Percentiles rank a stretch among this genome's conserved stretches.
These are phyloP conservation scores for Aspergillus fijiensis DNA, from an alignment of 2,329 filamentous ascomycete species.

Conservation along the genomic window DNA sequence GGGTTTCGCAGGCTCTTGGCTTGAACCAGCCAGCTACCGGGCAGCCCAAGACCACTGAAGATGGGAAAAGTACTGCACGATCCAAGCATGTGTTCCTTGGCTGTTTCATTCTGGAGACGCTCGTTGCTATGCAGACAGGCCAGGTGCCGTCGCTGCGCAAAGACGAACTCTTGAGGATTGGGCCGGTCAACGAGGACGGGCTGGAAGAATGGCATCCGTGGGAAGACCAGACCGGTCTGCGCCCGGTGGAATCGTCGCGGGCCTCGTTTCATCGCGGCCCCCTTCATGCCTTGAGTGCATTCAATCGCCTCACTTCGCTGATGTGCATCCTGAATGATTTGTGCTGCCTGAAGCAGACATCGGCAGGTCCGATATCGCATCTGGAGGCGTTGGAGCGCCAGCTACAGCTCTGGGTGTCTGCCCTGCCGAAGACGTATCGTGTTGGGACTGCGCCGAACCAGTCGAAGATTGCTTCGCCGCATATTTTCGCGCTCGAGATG, in stretches of 20 bases:
- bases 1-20: conserved; percentile 41
- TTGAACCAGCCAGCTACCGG: conserved; percentile 48
- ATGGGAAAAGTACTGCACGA: conserved; percentile 35
- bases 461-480: conserved; percentile 28
- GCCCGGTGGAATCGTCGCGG: conserved; percentile 25
- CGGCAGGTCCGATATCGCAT: conserved; percentile 24
- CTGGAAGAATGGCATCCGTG: conserved; percentile 75
- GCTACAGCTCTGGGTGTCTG: conserved; percentile 33
- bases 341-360: conserved; percentile 28
- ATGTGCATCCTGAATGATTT: conserved; percentile 36
- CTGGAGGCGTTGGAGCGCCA: conserved; percentile 33
- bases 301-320: conserved; percentile 51
- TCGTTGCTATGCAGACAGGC: conserved; percentile 50
- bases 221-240: conserved; percentile 51
- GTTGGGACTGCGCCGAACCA: conserved; percentile 29
- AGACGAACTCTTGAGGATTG: conserved; percentile 49
- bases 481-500: conserved; percentile 37
- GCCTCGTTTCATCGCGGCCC: conserved; percentile 38
- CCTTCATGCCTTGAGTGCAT: conserved; percentile 52
- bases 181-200: conserved; percentile 61
- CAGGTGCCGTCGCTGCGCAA: conserved; percentile 50
- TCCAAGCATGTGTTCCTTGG: conserved; percentile 50
- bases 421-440: conserved; percentile 32
- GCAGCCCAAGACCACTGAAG: conserved; percentile 41
- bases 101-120: conserved; percentile 55